These are phyloP conservation scores for Acorus gramineus DNA, from an alignment of 106 monocot species.

Conservation along the genomic window DNA sequence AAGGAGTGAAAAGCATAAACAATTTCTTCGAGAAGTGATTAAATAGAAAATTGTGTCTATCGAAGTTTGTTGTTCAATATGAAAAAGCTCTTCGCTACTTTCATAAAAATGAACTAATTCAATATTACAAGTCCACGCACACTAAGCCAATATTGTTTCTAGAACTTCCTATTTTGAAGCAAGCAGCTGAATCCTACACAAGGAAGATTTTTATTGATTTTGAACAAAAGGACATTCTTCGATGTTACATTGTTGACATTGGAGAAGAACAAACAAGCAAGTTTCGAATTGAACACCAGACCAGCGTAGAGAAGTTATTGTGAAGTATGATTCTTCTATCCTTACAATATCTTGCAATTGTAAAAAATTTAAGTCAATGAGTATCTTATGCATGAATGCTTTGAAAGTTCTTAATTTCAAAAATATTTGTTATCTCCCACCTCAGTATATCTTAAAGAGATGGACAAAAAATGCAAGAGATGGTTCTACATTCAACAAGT, in stretches of 20 bases:
- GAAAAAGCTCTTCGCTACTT: slow-evolving; percentile 26
- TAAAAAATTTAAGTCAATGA: slow-evolving; percentile 10
- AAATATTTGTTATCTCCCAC: slow-evolving; percentile 39
- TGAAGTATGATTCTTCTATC: slow-evolving; percentile 21
- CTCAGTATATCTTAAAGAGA: slow-evolving; percentile 35
- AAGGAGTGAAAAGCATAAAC: slow-evolving; percentile 36
- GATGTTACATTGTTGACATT: slow-evolving; percentile 30
- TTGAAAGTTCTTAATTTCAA: slow-evolving; percentile 54
- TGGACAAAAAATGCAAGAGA: slow-evolving; percentile 46
- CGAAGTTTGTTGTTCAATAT: slow-evolving; percentile 40
- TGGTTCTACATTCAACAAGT: slow-evolving; percentile 1
- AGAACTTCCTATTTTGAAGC: slow-evolving; percentile 28
- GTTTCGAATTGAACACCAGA: slow-evolving; percentile 18
- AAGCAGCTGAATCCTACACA: slow-evolving; percentile 47
- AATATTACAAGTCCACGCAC: slow-evolving; percentile 24
- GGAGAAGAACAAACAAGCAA: slow-evolving; percentile 25
- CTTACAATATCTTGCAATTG: slow-evolving; percentile 16
- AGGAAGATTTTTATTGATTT: slow-evolving; percentile 33
- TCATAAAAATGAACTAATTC: slow-evolving; percentile 33
- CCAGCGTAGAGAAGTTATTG: slow-evolving; percentile 22
- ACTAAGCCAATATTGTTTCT: slow-evolving; percentile 22
- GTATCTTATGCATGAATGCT: slow-evolving; percentile 56
- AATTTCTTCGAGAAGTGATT: slow-evolving; percentile 31
- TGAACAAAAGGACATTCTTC: slow-evolving; percentile 39
- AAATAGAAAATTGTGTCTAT: slow-evolving; percentile 35